These are phyloP conservation scores for Alternaria solani DNA, from an alignment of 2,329 filamentous ascomycete species.

Conservation along the genomic window DNA sequence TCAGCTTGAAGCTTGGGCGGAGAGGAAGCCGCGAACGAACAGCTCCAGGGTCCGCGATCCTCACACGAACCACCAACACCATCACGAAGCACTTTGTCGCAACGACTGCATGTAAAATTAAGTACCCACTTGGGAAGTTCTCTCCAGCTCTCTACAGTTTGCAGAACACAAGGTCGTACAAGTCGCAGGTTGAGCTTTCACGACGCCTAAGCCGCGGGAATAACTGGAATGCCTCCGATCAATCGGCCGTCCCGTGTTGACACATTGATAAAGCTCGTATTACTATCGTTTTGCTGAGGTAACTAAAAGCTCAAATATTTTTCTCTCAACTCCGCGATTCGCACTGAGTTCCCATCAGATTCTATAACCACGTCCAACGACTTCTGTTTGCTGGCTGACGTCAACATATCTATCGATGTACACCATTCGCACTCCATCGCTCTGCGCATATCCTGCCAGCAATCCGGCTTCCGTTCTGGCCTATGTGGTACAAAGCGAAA, in stretches of 20 bases:
- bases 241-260: background rate
- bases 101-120: background rate
- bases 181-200: background rate
- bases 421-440: background rate
- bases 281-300: background rate
- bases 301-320: background rate
- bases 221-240: background rate
- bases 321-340: background rate
- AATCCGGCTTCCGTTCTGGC: background rate
- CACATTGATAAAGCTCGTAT: background rate
- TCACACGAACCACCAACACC: background rate
- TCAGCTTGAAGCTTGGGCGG: slow-evolving; percentile 5
- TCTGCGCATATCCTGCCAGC: background rate
- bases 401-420: background rate
- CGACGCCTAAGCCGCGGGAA: background rate
- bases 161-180: background rate
- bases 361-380: background rate
- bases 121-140: background rate
- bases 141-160: background rate
- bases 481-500: background rate
- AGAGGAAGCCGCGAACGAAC: slow-evolving; percentile 1
- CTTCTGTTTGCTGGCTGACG: background rate
- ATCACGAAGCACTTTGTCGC: background rate
- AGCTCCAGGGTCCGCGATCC: background rate
- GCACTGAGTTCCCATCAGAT: background rate